These are phyloP conservation scores for Zasmidium citrigriseum DNA, from an alignment of 2,329 filamentous ascomycete genomes.

Conservation along the genomic window DNA sequence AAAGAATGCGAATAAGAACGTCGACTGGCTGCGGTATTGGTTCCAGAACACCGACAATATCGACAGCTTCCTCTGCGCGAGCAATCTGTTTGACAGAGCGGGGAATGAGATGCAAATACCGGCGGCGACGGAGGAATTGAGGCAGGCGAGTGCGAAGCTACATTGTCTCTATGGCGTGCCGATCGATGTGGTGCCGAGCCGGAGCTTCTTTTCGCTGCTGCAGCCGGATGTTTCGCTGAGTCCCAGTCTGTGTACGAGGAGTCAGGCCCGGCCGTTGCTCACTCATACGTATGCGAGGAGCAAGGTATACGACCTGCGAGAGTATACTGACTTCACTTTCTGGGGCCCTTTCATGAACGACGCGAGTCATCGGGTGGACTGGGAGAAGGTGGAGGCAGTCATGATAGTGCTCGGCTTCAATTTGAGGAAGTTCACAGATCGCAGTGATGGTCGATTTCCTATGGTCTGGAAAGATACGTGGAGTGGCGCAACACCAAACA, in stretches of 20 bases:
- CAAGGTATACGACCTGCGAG: slow-evolving; percentile 72
- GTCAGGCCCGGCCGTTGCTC: slow-evolving; percentile 9
- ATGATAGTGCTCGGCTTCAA: slow-evolving; percentile 70
- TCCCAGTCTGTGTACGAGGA: slow-evolving; percentile 26
- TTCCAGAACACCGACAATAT: slow-evolving; percentile 54
- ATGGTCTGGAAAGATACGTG: slow-evolving; percentile 60
- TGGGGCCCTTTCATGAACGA: slow-evolving; percentile 76
- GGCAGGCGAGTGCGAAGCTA: slow-evolving; percentile 69
- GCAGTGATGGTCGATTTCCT: slow-evolving; percentile 49
- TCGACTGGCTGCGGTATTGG: slow-evolving; percentile 37
- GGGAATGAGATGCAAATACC: slow-evolving; percentile 45
- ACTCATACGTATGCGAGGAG: slow-evolving; percentile 61
- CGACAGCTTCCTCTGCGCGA: slow-evolving; percentile 64
- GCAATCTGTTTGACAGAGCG: slow-evolving; percentile 63
- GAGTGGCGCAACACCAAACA: slow-evolving; percentile 53
- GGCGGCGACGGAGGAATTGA: slow-evolving; percentile 44
- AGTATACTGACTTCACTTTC: slow-evolving; percentile 60
- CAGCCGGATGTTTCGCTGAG: slow-evolving; percentile 19
- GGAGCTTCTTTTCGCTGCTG: slow-evolving; percentile 28
- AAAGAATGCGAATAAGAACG: slow-evolving; percentile 49
- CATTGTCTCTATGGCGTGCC: slow-evolving; percentile 68
- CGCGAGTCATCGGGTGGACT: slow-evolving; percentile 64
- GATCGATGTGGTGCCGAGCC: slow-evolving; percentile 39
- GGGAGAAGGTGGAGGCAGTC: slow-evolving; percentile 77
- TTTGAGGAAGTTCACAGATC: slow-evolving; percentile 49